Evolutionary conservation across 352 stramenopile species (phyloP), one percentile per base, ranked within the genome.

Genomic region (Thalassiosira exigua): DNA sequence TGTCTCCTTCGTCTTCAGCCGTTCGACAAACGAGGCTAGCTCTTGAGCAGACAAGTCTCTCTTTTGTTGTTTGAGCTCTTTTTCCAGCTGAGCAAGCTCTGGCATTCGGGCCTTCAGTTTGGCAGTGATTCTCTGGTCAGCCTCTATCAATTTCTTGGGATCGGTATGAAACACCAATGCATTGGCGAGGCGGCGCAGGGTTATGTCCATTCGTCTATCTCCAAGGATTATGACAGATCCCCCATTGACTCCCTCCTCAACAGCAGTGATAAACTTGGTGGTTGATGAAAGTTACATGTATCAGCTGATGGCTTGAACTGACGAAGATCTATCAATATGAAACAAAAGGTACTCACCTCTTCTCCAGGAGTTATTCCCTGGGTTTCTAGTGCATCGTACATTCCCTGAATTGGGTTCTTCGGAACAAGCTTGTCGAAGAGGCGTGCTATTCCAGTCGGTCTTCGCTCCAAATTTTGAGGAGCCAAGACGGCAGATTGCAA

Each of bases 331-430:
- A n/a, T n/a, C n/a, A n/a, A n/a, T n/a, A n/a, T n/a, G n/a, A n/a
- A n/a, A n/a, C n/a, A n/a, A n/a, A n/a, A n/a, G n/a, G n/a, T 1
- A 21, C 67, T 76, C 39, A 69, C 54, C 56, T 80, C 71, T 69
- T 80, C 54, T 62, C 71, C 71, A 39, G 62, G 71, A 41, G 61
- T 80, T 41, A 80, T 74, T 39, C 71, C 71, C n/a, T 73, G 71
- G 27, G 53, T 33, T 56, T 80, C 71, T 12, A 80, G 39, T 5
- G 9, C 54, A 24, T 69, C 32, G 51, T 80, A 80, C 61, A 80
- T 74, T 12, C 73, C 24, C 36, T 74, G 61, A 69, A 80, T 74
- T 62, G 71, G 71, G 50, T 73, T 80, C 39, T 79, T 50, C 21
- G 33, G 3, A 27, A 21, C 53, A 24, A 79, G 32, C 26, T 79